Base-by-base conservation (phyloP, 345 rosid species). In the Noccaea bulbosa region DNA sequence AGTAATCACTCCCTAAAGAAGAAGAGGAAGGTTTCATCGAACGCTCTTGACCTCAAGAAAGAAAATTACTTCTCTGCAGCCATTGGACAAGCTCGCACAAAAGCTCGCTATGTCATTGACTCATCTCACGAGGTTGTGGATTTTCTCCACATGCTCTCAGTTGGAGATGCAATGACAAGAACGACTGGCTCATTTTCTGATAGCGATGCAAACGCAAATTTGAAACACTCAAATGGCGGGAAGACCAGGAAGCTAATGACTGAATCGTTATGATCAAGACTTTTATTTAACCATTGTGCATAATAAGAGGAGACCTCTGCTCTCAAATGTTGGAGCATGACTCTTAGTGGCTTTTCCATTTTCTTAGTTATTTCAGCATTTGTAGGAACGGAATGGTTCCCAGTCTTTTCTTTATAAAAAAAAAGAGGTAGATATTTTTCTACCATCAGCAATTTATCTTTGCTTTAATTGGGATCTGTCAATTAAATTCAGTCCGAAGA, bases 41-140 rank as follows among this genome's bases (percentile, higher is more conserved):
- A 83, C 37, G 92, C 86, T 78, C 94, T 91, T 37, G 96, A 91
- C 78, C 91, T 91, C 69, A 86, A 87, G 73, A 86, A 85, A 64
- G 96, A 87, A 7, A 91, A 93, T 75, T 93, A 93, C 76, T 93
- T 93, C 82, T 91, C 98, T 2, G 88, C 92, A 58, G 74, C 96
- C 7, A 91, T 91, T 2, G 90, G 91, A 17, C 76, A 93, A 55
- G 59, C 78, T 4, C 87, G 83, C 0, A 85, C 97, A 1, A 81
- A 65, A 71, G 94, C 97, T 51, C 86, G 92, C 1, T 91, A 87
- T 67, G 20, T 71, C 45, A 76, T 87, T 34, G 68, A 62, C 11
- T 87, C 98, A 15, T 82, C 97, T 0, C 87, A 83, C 10, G 85
- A 89, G 10, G 91, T 89, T 1, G 86, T 87, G 9, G 57, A 85